Percentiles rank a stretch among this genome's conserved stretches.
phyloP scores from a whole-genome alignment of 768 basidiomycete genomes.

The Lentinula lateritia region DNA sequence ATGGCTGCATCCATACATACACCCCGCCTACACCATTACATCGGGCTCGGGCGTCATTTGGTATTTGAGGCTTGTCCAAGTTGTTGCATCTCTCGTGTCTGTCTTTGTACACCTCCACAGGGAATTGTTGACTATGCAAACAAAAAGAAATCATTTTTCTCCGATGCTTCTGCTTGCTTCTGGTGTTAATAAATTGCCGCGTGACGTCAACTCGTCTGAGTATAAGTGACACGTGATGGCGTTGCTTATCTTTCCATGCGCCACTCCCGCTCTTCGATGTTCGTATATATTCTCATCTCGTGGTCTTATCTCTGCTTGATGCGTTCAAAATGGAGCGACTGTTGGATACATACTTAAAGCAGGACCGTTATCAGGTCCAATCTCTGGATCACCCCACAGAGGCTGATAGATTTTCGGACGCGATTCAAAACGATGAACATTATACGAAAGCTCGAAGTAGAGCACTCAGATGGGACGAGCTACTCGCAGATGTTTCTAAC shows the following conservation, averaged over 20 bases:
- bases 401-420: not conserved
- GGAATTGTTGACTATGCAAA: too few relatives aligned
- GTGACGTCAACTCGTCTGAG: not conserved
- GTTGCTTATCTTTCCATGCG: not conserved
- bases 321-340: not conserved
- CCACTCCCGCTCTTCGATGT: not conserved
- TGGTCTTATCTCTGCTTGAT: not conserved
- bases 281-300: not conserved
- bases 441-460: constrained; percentile 6
- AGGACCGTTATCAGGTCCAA: not conserved
- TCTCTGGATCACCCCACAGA: not conserved
- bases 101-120: not conserved
- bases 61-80: not conserved
- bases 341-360: not conserved
- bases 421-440: not conserved
- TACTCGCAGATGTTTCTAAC: constrained; percentile 5
- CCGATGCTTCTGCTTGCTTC: too few relatives aligned
- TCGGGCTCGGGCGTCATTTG: not conserved
- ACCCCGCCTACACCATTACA: not conserved
- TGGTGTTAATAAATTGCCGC: not conserved
- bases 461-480: not conserved
- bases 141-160: not conserved
- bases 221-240: not conserved
- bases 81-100: not conserved
- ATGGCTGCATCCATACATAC: not conserved